phyloP scores from a whole-genome alignment of 2,329 filamentous ascomycete species.

The Laburnicola sp. region DNA sequence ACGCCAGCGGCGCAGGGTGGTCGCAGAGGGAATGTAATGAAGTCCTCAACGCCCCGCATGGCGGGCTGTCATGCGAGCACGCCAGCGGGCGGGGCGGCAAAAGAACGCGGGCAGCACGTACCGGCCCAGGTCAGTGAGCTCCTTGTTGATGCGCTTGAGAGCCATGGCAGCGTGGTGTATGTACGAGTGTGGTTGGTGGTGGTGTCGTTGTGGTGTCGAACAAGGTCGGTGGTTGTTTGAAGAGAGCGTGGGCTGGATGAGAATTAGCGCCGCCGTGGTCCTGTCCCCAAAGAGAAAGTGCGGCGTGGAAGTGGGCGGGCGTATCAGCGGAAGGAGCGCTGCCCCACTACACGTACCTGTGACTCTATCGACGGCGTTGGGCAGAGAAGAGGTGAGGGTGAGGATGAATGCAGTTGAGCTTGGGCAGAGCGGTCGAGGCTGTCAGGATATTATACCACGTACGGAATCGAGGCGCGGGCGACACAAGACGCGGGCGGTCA shows the following conservation, averaged over 20 bases:
- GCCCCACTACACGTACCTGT: constrained; percentile 25
- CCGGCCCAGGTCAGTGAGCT: constrained; percentile 87
- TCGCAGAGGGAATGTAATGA: constrained; percentile 15
- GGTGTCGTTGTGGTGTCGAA: constrained; percentile 19
- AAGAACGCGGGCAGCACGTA: constrained; percentile 49
- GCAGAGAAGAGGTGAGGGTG: constrained; percentile 4
- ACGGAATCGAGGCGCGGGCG: constrained; percentile 23
- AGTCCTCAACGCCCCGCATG: constrained; percentile 36
- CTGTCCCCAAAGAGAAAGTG: constrained; percentile 34
- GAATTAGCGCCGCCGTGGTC: constrained; percentile 41
- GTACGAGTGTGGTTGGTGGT: constrained; percentile 19
- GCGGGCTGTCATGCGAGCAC: constrained; percentile 46
- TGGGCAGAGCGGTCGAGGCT: constrained; percentile 13
- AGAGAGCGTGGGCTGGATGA: constrained; percentile 40
- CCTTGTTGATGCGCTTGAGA: constrained; percentile 94
- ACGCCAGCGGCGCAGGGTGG: constrained; percentile 12
- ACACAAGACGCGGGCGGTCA: constrained; percentile 25
- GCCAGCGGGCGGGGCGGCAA: constrained; percentile 25
- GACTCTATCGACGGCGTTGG: constrained; percentile 5
- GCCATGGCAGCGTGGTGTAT: constrained; percentile 61
- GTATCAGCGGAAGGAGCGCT: constrained; percentile 39
- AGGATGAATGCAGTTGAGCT: constrained; percentile 7
- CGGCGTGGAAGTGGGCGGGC: constrained; percentile 23
- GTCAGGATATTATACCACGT: constrained; percentile 28
- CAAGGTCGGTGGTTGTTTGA: constrained; percentile 34